Evolutionary conservation across 345 rosid species (phyloP).

Genomic region (Aurinia saxatilis): DNA sequence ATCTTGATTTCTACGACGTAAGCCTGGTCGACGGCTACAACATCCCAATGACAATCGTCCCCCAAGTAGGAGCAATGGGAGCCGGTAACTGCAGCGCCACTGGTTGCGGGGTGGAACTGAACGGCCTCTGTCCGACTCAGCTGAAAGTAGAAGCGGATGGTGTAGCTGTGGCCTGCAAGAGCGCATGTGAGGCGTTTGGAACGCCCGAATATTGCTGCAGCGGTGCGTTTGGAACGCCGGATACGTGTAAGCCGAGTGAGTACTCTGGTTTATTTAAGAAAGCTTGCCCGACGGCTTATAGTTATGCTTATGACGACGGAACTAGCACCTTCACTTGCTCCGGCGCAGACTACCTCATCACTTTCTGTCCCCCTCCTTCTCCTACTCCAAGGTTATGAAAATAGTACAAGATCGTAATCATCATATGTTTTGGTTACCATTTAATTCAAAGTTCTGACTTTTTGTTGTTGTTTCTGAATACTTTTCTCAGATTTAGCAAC

Average conservation of each 20-base stretch:
- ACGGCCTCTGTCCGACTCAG: slow-evolving; percentile 37
- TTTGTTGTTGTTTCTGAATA: too few relatives aligned
- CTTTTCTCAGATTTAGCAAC: too few relatives aligned
- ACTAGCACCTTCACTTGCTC: slow-evolving; percentile 56
- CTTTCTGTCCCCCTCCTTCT: slow-evolving; percentile 36
- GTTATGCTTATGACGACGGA: slow-evolving; percentile 54
- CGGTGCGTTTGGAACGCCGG: slow-evolving; percentile 40
- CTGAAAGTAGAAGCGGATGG: slow-evolving; percentile 28
- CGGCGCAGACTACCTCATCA: slow-evolving; percentile 37
- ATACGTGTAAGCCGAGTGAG: slow-evolving; percentile 38
- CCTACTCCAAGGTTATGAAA: neutral
- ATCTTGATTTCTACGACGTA: slow-evolving; percentile 52
- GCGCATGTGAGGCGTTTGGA: slow-evolving; percentile 53
- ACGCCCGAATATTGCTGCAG: slow-evolving; percentile 50
- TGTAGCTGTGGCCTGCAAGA: slow-evolving; percentile 40
- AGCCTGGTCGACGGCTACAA: slow-evolving; percentile 72
- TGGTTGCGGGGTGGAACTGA: slow-evolving; percentile 45
- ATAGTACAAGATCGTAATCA: too few relatives aligned
- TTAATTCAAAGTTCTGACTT: too few relatives aligned
- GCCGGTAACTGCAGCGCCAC: slow-evolving; percentile 37
- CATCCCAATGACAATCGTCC: slow-evolving; percentile 41
- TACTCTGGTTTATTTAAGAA: slow-evolving; percentile 46
- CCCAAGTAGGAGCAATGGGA: slow-evolving; percentile 28
- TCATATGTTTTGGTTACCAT: too few relatives aligned
- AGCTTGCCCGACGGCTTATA: slow-evolving; percentile 48